A percentile compares a stretch with the other conserved stretches of the same genome.
Conservation (phyloP, 805 yeast species). For the Hanseniaspora nectarophila region DNA sequence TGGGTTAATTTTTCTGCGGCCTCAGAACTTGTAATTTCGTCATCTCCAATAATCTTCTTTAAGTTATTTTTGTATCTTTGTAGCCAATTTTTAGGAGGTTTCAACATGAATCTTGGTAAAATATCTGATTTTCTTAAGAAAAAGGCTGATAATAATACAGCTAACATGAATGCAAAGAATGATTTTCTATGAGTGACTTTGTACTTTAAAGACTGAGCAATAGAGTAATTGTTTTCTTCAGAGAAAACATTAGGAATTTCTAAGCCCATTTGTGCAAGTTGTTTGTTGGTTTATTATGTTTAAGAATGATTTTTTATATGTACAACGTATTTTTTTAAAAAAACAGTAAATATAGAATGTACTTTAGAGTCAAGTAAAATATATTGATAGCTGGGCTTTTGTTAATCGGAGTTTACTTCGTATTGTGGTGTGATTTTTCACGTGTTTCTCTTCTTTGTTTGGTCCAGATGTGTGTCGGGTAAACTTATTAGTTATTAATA, state of each 20-base stretch:
- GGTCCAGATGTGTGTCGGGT: too few species aligned
- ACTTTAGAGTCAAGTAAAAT: too few species aligned
- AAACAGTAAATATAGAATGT: too few species aligned
- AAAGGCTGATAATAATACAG: neutral
- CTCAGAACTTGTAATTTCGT: neutral
- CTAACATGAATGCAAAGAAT: neutral
- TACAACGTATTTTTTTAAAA: too few species aligned
- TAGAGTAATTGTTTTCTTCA: neutral
- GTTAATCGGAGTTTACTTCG: too few species aligned
- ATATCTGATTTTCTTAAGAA: neutral
- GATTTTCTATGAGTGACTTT: neutral
- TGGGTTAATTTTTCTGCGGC: neutral
- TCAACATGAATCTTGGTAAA: conserved; percentile 1
- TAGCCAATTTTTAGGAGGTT: conserved; percentile 14
- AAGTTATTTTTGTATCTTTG: conserved; percentile 10
- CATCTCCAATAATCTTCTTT: conserved; percentile 1
- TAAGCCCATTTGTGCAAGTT: neutral
- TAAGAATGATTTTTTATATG: too few species aligned
- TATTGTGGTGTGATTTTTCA: too few species aligned
- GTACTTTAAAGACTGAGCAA: neutral
- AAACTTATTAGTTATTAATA: too few species aligned
- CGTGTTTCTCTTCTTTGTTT: too few species aligned
- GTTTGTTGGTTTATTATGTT: too few species aligned
- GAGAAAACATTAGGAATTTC: neutral
- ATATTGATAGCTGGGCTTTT: too few species aligned